phyloP scores from a whole-genome alignment of 495 filamentous ascomycete genomes.

The Friedmanniomyces simplex region DNA sequence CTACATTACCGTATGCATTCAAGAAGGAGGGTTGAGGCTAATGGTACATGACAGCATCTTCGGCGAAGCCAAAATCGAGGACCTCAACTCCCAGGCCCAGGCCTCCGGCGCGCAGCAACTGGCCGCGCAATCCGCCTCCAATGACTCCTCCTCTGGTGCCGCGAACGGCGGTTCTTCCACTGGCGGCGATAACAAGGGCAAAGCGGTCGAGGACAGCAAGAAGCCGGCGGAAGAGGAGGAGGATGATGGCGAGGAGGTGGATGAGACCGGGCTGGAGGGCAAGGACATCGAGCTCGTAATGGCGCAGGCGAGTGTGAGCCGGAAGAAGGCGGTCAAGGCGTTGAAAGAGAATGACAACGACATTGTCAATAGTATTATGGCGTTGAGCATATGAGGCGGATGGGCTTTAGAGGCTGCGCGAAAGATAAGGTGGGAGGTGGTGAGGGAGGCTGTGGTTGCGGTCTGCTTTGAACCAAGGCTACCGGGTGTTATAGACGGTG shows the following conservation, averaged over 20 bases:
- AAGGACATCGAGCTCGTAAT: constrained; percentile 99
- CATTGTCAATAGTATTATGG: constrained; percentile 99
- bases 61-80: constrained; percentile 99
- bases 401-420: neutral
- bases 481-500: too few relatives aligned
- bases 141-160: constrained; percentile 32
- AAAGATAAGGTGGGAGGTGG: too few relatives aligned
- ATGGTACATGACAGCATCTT: constrained; percentile 63
- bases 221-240: constrained; percentile 75
- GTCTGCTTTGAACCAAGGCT: too few relatives aligned
- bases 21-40: neutral
- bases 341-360: constrained; percentile 99
- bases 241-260: constrained; percentile 91
- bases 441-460: too few relatives aligned
- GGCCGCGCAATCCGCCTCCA: constrained; percentile 50
- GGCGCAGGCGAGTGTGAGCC: constrained; percentile 88
- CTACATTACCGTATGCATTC: neutral
- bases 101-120: constrained; percentile 87
- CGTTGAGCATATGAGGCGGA: constrained; percentile 72
- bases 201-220: constrained; percentile 61
- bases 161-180: constrained; percentile 35
- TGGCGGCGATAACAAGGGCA: constrained; percentile 49
- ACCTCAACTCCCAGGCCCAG: constrained; percentile 95
- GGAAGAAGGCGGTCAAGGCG: constrained; percentile 98
- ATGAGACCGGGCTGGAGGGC: constrained; percentile 83